phyloP scores from a whole-genome alignment of 2,329 filamentous ascomycete genomes.

The Erysiphe pulchra region DNA sequence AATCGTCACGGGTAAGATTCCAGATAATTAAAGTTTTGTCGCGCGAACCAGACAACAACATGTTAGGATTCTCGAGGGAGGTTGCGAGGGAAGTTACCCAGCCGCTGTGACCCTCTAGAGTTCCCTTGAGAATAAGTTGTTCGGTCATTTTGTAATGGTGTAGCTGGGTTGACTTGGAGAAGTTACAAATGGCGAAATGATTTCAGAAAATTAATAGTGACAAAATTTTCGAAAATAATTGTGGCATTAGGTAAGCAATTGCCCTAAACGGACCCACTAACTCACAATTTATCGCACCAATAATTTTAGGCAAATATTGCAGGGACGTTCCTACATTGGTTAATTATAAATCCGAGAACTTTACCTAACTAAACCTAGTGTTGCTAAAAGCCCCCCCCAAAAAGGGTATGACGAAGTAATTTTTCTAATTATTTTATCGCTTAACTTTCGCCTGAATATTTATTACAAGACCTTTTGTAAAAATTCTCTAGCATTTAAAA shows the following conservation, averaged over 20 bases:
- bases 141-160: slow-evolving; percentile 13
- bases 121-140: slow-evolving; percentile 59
- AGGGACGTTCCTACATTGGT: too few relatives aligned
- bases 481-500: too few relatives aligned
- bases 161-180: slow-evolving; percentile 8
- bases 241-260: background rate
- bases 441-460: too few relatives aligned
- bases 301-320: too few relatives aligned
- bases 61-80: slow-evolving; percentile 99
- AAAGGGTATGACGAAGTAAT: too few relatives aligned
- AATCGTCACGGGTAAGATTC: slow-evolving; percentile 98
- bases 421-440: too few relatives aligned
- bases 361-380: too few relatives aligned
- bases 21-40: slow-evolving; percentile 99
- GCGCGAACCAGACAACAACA: slow-evolving; percentile 91
- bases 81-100: slow-evolving; percentile 98
- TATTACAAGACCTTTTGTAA: too few relatives aligned
- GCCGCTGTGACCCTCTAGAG: slow-evolving; percentile 97
- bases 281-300: too few relatives aligned
- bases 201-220: background rate
- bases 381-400: too few relatives aligned
- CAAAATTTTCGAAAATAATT: background rate
- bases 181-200: background rate
- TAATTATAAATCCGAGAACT: too few relatives aligned
- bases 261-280: background rate